These are phyloP conservation scores for Candida ascalaphidarum DNA, from an alignment of 805 yeast genomes.

Conservation along the genomic window DNA sequence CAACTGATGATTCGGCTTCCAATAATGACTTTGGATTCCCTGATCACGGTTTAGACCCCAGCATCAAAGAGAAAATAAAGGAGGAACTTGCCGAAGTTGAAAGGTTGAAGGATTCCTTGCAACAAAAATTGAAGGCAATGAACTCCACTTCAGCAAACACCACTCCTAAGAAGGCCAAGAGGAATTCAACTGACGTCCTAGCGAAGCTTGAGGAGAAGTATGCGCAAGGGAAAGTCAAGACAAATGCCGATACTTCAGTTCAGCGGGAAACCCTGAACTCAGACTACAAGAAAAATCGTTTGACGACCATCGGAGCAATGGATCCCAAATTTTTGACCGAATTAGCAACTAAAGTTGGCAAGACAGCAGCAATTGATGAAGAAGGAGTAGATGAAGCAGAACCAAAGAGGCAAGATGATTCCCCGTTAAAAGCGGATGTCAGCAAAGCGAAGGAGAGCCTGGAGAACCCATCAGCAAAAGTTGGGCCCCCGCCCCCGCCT, in stretches of 20 bases:
- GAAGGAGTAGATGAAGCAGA: slow-evolving; percentile 7
- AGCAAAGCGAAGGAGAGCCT: not conserved
- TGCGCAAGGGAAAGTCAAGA: slow-evolving; percentile 32
- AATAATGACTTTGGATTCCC: slow-evolving; percentile 5
- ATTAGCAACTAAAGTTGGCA: slow-evolving; percentile 41
- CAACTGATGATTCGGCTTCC: slow-evolving; percentile 8
- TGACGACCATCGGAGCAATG: slow-evolving; percentile 29
- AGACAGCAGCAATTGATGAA: slow-evolving; percentile 27
- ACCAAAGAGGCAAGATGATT: slow-evolving; percentile 2
- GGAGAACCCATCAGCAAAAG: too few relatives aligned
- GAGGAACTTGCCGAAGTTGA: slow-evolving; percentile 37
- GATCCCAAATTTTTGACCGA: slow-evolving; percentile 47
- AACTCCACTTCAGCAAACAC: not conserved
- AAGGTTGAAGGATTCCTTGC: slow-evolving; percentile 29
- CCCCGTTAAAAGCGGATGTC: slow-evolving; percentile 1
- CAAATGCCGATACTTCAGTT: slow-evolving; percentile 2
- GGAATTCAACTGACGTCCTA: slow-evolving; percentile 11
- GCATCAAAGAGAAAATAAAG: slow-evolving; percentile 26
- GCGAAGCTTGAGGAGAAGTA: slow-evolving; percentile 36
- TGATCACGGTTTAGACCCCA: slow-evolving; percentile 19
- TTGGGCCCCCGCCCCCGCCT: slow-evolving; percentile 4
- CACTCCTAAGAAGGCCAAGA: slow-evolving; percentile 7
- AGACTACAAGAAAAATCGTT: slow-evolving; percentile 20
- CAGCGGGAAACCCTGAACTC: slow-evolving; percentile 6
- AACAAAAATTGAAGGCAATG: slow-evolving; percentile 24